phyloP scores from a whole-genome alignment of 345 rosid genomes.

The Mercurialis annua region DNA sequence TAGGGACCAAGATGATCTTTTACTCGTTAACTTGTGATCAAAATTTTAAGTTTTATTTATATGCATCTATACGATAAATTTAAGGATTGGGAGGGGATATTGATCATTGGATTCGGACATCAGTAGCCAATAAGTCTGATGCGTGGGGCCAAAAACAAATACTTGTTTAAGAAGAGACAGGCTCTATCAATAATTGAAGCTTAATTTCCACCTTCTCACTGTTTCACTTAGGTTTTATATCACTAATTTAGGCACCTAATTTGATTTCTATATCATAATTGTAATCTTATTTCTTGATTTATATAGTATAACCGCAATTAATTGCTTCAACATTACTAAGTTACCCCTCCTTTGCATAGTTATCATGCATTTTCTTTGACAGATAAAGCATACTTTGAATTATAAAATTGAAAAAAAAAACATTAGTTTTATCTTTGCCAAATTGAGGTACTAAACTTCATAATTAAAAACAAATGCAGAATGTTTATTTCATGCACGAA shows the following conservation, averaged over 20 bases:
- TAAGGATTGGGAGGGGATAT: background rate
- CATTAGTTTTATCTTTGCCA: too few relatives aligned
- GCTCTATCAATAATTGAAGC: conserved; percentile 36
- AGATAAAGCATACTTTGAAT: too few relatives aligned
- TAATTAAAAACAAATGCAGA: too few relatives aligned
- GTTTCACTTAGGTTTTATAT: background rate
- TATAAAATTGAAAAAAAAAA: too few relatives aligned
- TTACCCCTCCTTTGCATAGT: background rate
- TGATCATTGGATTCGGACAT: conserved; percentile 25
- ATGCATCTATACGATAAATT: background rate
- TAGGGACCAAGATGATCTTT: background rate
- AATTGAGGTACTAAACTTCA: too few relatives aligned
- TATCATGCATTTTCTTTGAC: background rate
- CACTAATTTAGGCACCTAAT: conserved; percentile 31
- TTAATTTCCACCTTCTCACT: background rate
- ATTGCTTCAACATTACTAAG: background rate
- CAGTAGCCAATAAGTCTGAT: conserved; percentile 25
- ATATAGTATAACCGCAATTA: conserved; percentile 20
- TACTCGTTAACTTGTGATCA: background rate
- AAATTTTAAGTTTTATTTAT: background rate
- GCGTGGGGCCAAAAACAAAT: conserved; percentile 15
- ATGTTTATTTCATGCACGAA: too few relatives aligned
- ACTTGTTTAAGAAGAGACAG: conserved; percentile 16
- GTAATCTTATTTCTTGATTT: conserved; percentile 15
- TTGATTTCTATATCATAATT: conserved; percentile 15